phyloP scores from a whole-genome alignment of 2,329 filamentous ascomycete species.

The Alternaria burnsii region DNA sequence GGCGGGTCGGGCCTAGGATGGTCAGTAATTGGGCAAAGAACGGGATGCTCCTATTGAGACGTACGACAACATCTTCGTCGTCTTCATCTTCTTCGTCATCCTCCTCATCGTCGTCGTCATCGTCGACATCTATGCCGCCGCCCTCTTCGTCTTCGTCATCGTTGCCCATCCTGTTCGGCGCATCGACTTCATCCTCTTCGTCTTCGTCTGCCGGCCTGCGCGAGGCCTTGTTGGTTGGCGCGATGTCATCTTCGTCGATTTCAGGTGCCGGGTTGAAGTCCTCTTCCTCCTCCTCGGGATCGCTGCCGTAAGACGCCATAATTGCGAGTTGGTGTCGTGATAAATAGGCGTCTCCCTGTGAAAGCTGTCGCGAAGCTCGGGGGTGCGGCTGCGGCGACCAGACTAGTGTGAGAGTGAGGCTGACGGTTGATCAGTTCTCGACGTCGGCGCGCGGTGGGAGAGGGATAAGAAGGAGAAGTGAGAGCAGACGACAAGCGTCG shows the following conservation, averaged over 20 bases:
- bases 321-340: conserved; percentile 11
- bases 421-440: neutral
- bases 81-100: conserved; percentile 72
- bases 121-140: conserved; percentile 61
- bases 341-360: conserved; percentile 14
- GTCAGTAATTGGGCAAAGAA: conserved; percentile 26
- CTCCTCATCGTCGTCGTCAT: conserved; percentile 66
- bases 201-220: conserved; percentile 47
- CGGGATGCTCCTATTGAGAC: conserved; percentile 12
- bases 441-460: conserved; percentile 1
- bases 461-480: conserved; percentile 3
- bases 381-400: conserved; percentile 4
- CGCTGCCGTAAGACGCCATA: conserved; percentile 45
- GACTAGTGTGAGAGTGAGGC: neutral
- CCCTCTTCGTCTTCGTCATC: conserved; percentile 61
- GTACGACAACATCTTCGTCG: conserved; percentile 55
- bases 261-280: conserved; percentile 87
- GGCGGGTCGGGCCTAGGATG: conserved; percentile 69
- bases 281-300: conserved; percentile 69
- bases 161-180: conserved; percentile 44
- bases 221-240: conserved; percentile 27
- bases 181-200: conserved; percentile 49
- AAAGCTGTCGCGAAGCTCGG: conserved; percentile 20
- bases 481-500: conserved; percentile 18
- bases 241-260: conserved; percentile 67